A percentile compares a stretch with the other conserved stretches of the same genome.
phyloP scores from a whole-genome alignment of 2,329 filamentous ascomycete species.

The Colletotrichum sp. region DNA sequence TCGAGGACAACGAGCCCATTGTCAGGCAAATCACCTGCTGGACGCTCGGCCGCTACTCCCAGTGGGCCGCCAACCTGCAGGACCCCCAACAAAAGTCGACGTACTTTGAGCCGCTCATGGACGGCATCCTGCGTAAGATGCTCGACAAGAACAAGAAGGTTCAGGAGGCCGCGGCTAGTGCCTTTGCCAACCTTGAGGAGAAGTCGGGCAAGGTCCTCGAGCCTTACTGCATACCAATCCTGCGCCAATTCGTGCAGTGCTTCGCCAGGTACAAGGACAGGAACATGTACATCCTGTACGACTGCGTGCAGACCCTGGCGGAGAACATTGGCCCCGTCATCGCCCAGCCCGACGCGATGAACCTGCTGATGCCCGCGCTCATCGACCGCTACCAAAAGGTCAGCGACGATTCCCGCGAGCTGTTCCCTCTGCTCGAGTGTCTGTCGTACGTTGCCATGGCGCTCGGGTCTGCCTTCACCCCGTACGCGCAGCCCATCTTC shows the following conservation, averaged over 20 bases:
- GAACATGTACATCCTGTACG: conserved; percentile 99
- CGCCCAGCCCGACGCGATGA: conserved; percentile 80
- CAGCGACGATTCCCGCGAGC: conserved; percentile 85
- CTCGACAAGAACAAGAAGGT: conserved; percentile 97
- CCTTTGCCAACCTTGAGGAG: conserved; percentile 95
- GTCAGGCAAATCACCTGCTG: conserved; percentile 98
- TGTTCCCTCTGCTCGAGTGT: conserved; percentile 96
- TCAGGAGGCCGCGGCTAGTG: conserved; percentile 93
- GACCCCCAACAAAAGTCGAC: conserved; percentile 70
- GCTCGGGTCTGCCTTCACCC: conserved; percentile 80
- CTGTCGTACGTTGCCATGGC: conserved; percentile 92
- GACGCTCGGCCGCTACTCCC: conserved; percentile 92
- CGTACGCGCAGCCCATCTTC: conserved; percentile 88
- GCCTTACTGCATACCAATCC: conserved; percentile 88
- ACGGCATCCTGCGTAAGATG: conserved; percentile 93
- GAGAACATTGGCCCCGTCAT: conserved; percentile 87
- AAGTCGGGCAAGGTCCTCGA: conserved; percentile 82
- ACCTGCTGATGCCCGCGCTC: conserved; percentile 89
- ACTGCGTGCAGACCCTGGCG: conserved; percentile 95
- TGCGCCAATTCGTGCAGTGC: conserved; percentile 90
- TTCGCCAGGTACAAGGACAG: conserved; percentile 97
- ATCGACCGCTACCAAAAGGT: conserved; percentile 89
- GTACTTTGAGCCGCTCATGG: conserved; percentile 96
- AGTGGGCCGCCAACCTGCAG: conserved; percentile 83
- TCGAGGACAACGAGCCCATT: conserved; percentile 85